These are phyloP conservation scores for Leptosphaerulina australis DNA, from an alignment of 2,329 filamentous ascomycete species.

Conservation along the genomic window DNA sequence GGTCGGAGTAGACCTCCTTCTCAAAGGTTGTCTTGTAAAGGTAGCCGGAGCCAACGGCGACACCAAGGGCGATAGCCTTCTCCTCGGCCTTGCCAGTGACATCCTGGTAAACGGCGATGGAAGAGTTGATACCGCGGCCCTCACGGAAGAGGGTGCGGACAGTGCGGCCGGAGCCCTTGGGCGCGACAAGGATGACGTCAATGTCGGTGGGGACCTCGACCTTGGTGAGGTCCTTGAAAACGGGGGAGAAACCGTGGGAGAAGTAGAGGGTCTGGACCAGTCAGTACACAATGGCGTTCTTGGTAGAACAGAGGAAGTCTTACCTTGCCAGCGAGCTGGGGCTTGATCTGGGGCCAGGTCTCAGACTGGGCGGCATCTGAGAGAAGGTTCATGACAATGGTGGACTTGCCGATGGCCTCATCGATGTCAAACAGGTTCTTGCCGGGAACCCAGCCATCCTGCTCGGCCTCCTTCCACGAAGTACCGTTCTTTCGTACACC, in stretches of 20 bases:
- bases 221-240: slow-evolving; percentile 99
- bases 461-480: slow-evolving; percentile 96
- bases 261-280: slow-evolving; percentile 89
- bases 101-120: slow-evolving; percentile 97
- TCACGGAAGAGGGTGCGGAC: slow-evolving; percentile 98
- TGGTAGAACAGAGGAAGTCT: neutral
- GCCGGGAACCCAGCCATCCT: slow-evolving; percentile 97
- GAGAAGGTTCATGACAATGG: slow-evolving; percentile 99
- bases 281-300: slow-evolving; percentile 31
- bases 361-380: slow-evolving; percentile 96
- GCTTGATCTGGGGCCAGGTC: slow-evolving; percentile 99
- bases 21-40: slow-evolving; percentile 99
- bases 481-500: slow-evolving; percentile 98
- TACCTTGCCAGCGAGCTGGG: slow-evolving; percentile 98
- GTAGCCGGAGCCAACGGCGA: slow-evolving; percentile 96
- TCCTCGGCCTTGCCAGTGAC: slow-evolving; percentile 98
- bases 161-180: slow-evolving; percentile 98
- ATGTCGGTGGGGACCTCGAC: slow-evolving; percentile 95
- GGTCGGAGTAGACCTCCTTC: slow-evolving; percentile 99
- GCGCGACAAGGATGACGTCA: slow-evolving; percentile 98
- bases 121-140: slow-evolving; percentile 99
- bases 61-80: slow-evolving; percentile 95
- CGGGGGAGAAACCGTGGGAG: slow-evolving; percentile 99
- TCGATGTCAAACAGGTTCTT: slow-evolving; percentile 99
- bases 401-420: slow-evolving; percentile 90